Evolutionary conservation across 2,329 filamentous ascomycete genomes (phyloP), one percentile per base, ranked within the genome.

Genomic region (Amphichorda felina): DNA sequence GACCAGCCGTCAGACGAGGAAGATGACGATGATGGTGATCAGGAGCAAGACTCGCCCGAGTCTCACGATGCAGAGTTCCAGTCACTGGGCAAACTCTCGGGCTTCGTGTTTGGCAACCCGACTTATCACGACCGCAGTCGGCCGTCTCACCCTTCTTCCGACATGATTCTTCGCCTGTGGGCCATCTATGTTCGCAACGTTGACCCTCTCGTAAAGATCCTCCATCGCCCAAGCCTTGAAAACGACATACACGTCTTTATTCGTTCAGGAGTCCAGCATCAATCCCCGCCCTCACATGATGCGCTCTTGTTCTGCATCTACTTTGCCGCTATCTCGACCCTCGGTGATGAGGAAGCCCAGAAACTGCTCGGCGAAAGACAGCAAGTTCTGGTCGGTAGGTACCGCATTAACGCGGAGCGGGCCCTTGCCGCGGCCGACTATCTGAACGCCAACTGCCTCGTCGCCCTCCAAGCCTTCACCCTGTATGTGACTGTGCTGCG

Each of bases 261-360:
- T 5, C 44, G 46, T 11, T 45, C 49, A 7, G 22, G 41, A 30
- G 9, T 8, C n/a, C 11, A 16, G 14, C 13, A 6, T 14, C 28
- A 18, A 9, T 9, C 46, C 38, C 34, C 46, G 41, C 18, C 35
- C 7, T 8, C 47, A 40, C 43, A 41, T 1, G 59, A 60, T 22
- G 58, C 60, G 4, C 45, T 66, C 11, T 48, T 59, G 31, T 66
- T 65, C 40, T 48, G 58, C 29, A 56, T 66, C 28, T 66, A 65
- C 45, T 62, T 63, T 37, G 57, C 54, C 1, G 56, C 62, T 14
- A 45, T 58, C 1, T 53, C 50, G 2, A 60, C 55, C 25, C 34
- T 64, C 5, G 40, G 40, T 3, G 40, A 57, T 1, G 45, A 48
- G 3, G 44, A 42, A 1, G 64, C 61, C 34, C 30, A 44, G 13